A percentile compares a stretch with the other conserved stretches of the same genome.
Evolutionary conservation across 768 basidiomycete species (phyloP).

Genomic region (Hysterangium stoloniferum): DNA sequence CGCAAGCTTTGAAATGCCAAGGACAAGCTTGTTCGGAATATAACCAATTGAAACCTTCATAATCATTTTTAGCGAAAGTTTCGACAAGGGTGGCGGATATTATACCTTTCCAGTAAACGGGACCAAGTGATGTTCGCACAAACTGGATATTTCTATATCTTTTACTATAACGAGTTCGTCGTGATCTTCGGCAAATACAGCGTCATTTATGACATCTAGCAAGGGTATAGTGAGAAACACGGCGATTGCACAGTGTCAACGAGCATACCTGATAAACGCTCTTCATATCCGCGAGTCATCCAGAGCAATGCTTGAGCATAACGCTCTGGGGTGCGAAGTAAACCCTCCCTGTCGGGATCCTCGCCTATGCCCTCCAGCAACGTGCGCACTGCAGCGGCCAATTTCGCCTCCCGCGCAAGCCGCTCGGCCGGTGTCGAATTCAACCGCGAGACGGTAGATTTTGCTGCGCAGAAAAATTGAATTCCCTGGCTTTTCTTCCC

Average conservation of each 20-base stretch:
- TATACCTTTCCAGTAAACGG: constrained; percentile 93
- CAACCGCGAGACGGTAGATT: constrained; percentile 80
- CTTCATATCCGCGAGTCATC: constrained; percentile 99
- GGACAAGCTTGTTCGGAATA: constrained; percentile 89
- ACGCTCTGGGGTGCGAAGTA: constrained; percentile 85
- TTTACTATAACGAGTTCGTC: constrained; percentile 99
- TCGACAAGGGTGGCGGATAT: background rate
- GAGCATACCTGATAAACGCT: constrained; percentile 70
- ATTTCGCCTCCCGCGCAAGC: constrained; percentile 60
- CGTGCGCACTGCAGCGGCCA: constrained; percentile 79
- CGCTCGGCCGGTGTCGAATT: constrained; percentile 73
- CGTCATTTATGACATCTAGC: constrained; percentile 95
- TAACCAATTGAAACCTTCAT: constrained; percentile 92
- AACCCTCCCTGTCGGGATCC: constrained; percentile 92
- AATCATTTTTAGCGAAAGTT: background rate
- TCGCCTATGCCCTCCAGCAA: constrained; percentile 97
- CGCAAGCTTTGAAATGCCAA: constrained; percentile 94
- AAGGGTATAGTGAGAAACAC: no score
- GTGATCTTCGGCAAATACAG: constrained; percentile 97
- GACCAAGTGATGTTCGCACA: constrained; percentile 98
- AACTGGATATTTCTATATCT: constrained; percentile 93
- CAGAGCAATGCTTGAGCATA: constrained; percentile 97
- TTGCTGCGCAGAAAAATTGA: constrained; percentile 45
- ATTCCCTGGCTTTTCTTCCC: background rate
- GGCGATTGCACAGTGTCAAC: constrained; percentile 2